These are phyloP conservation scores for Rhodotorula mucilaginosa DNA, from an alignment of 1,284 basidiomycete genomes.

Conservation along the genomic window DNA sequence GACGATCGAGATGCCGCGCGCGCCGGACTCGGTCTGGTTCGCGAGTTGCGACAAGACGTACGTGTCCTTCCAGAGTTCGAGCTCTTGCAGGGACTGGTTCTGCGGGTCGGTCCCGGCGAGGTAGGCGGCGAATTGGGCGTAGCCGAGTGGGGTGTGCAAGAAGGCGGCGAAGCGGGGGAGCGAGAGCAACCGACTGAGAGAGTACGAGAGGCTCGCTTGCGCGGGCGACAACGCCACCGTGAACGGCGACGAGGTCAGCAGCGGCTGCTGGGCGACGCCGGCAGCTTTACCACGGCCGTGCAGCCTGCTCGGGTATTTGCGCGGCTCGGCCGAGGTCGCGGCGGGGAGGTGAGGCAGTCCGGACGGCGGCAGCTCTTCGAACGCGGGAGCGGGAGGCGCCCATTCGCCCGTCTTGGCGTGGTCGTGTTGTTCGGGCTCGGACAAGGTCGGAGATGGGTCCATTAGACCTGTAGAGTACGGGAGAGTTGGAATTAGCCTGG, in stretches of 20 bases:
- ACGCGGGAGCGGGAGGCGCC: constrained; percentile 9
- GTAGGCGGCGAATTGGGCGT: constrained; percentile 26
- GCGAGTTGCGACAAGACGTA: background rate
- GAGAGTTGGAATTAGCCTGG: too few species aligned
- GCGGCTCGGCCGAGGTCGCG: background rate
- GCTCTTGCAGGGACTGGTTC: background rate
- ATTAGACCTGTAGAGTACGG: background rate
- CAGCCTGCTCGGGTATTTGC: background rate
- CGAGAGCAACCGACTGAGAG: constrained; percentile 26
- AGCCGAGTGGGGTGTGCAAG: constrained; percentile 27
- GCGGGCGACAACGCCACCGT: constrained; percentile 12
- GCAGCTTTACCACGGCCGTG: too few species aligned
- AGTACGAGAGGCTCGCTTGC: constrained; percentile 24
- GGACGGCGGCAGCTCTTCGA: background rate
- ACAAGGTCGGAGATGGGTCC: background rate
- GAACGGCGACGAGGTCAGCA: constrained; percentile 13
- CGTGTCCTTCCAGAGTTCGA: constrained; percentile 30
- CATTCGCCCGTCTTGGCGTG: background rate
- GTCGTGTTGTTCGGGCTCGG: background rate
- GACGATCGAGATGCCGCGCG: constrained; percentile 10
- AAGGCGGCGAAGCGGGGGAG: constrained; percentile 27
- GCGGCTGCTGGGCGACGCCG: too few species aligned
- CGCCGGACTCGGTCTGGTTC: constrained; percentile 2
- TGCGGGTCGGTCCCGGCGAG: constrained; percentile 1
- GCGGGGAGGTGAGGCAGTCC: constrained; percentile 5